Percentiles rank a stretch among this genome's conserved stretches.
phyloP scores from a whole-genome alignment of 495 filamentous ascomycete genomes.

The Penicillium waksmanii region DNA sequence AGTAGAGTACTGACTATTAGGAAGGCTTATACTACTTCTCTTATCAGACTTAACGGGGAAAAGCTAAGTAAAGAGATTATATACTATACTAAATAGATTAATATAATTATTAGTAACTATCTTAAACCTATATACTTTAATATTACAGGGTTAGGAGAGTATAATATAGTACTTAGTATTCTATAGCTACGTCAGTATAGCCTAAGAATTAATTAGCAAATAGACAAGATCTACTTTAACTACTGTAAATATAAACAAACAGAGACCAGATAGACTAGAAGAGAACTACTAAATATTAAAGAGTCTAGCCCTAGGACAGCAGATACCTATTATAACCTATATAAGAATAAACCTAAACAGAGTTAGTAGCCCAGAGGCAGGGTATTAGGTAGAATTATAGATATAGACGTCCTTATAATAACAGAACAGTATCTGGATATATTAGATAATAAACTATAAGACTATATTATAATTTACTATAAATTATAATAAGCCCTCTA shows the following conservation, averaged over 20 bases:
- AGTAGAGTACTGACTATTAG: not conserved
- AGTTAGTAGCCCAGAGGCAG: not conserved
- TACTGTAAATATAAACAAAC: not conserved
- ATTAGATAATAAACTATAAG: not conserved
- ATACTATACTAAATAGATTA: not conserved
- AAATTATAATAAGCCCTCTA: constrained; percentile 1
- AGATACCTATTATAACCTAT: not conserved
- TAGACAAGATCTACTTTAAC: not conserved
- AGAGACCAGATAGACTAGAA: not conserved
- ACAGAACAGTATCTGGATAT: not conserved
- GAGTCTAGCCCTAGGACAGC: not conserved
- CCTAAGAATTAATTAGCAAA: not conserved
- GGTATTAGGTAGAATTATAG: not conserved
- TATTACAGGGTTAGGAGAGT: not conserved
- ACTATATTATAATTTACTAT: not conserved
- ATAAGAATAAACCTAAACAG: not conserved
- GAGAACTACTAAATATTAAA: not conserved
- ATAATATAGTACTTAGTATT: not conserved
- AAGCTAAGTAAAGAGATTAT: not conserved
- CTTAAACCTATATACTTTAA: not conserved
- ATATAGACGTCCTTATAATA: not conserved
- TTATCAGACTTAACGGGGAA: not conserved
- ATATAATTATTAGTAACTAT: not conserved
- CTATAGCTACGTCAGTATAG: not conserved
- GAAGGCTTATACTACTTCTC: not conserved